Evolutionary conservation across 257 asterid genomes (phyloP), one percentile per base, ranked within the genome.

Genomic region (Handroanthus guayacan): DNA sequence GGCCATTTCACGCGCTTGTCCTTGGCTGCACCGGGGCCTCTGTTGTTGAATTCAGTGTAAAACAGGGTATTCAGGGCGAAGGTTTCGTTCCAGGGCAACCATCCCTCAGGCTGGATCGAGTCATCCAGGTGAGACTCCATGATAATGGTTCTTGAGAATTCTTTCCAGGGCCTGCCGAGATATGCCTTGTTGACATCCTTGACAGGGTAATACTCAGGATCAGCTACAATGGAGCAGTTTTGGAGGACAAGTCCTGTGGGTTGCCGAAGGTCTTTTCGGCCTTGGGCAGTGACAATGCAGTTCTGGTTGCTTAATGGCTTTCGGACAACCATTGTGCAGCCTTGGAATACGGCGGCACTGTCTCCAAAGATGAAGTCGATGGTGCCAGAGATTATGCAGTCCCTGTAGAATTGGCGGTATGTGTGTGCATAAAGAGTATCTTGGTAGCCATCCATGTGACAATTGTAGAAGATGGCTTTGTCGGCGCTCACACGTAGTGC

Each of bases 161-260:
- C 90, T 75, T 90, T 92, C 98, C 97, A 92, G 0, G 98, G 98
- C 50, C 98, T 69, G 4, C 89, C 98, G 0, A 92, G 89, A 77
- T 82, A 92, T 6, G 95, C 80, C 64, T 88, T 91, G 65, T 77
- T 18, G 55, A 64, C 72, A 70, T 51, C 56, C 39, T 84, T 83
- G 6, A 75, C 13, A 0, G 90, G 91, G 20, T 43, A 61, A 8
- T 84, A 86, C 1, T 50, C 90, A 0, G 87, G 84, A 44, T 83
- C 91, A 0, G 98, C 88, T 31, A 80, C 78, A n/a, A 92, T 63
- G 10, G 88, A 82, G 84, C 98, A 92, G 80, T 92, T 92, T 38
- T 92, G 98, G 64, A 90, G 52, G 12, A 89, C 81, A 5, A 90
- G 65, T 6, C 96, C 98, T 0, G 97, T 90, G 3, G 98, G 97